Base-by-base conservation (phyloP, 257 asterid species). In the Scutellaria baicalensis region DNA sequence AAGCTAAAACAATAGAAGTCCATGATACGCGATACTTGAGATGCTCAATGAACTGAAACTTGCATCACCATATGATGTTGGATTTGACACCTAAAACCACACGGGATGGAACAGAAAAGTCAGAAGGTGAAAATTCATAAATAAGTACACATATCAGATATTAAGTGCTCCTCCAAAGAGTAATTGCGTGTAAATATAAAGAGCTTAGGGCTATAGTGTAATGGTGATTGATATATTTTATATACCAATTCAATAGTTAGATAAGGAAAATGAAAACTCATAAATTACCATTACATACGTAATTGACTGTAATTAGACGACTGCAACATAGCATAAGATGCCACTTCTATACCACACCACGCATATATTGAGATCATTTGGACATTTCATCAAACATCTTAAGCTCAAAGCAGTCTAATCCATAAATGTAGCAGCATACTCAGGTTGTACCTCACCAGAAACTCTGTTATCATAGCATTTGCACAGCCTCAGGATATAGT, bases 41-140 rank as follows among this genome's bases (percentile, higher is more conserved):
- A 55, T 27, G 33, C 33, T 27, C 33, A 27, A 27, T 27, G 17
- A 45, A 48, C 36, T 40, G 60, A 14, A 76, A 27, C 27, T 10
- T 64, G 42, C 31, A 23, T 14, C 52, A 39, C 49, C 69, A 35
- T 6, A 14, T 7, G 44, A 14, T 54, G 64, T 13, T 66, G 31
- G 72, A 54, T 61, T 55, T n/a, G 40, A 44, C 50, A 66, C 62
- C 78, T 72, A 36, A 14, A 64, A 64, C 8, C 59, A 73, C 14
- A n/a, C 17, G 17, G 43, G 36, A 52, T 50, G 50, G 5, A 65
- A 57, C 50, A 58, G 35, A 64, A 57, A 23, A 40, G 35, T 51
- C 7, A 50, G 45, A 57, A 66, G 57, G 40, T 38, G 16, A 50
- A 9, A 14, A 57, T 12, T 13, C 51, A 35, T 3, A 40, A 33